Conservation (phyloP, 2,329 filamentous ascomycete species). For the Colletotrichum eremochloae region DNA sequence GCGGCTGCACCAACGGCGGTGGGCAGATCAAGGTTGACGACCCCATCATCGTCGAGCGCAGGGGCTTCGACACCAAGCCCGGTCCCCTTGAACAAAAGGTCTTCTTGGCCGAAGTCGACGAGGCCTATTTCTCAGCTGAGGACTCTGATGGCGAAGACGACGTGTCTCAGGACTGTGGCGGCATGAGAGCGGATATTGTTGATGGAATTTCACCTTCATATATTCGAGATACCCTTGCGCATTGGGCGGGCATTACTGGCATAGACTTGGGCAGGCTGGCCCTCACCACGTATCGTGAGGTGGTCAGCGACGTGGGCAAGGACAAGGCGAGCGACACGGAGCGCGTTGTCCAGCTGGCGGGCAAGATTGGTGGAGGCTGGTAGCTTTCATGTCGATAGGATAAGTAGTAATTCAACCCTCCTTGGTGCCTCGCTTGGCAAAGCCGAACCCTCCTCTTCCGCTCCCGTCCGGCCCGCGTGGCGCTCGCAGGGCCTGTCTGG, state of each 20-base stretch:
- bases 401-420: conserved; percentile 54
- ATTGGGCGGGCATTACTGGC: conserved; percentile 82
- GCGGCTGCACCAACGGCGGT: conserved; percentile 98
- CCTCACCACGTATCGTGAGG: conserved; percentile 90
- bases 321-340: conserved; percentile 77
- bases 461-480: conserved; percentile 84
- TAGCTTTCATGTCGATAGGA: conserved; percentile 56
- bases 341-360: conserved; percentile 87
- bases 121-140: conserved; percentile 88
- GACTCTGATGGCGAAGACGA: conserved; percentile 59
- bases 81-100: conserved; percentile 86
- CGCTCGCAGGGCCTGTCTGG: conserved; percentile 77
- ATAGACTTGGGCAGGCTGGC: conserved; percentile 79
- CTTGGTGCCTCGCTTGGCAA: conserved; percentile 74
- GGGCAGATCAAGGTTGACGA: conserved; percentile 95
- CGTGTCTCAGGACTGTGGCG: conserved; percentile 45
- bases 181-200: conserved; percentile 59
- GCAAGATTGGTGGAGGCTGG: conserved; percentile 95
- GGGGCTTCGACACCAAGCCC: conserved; percentile 65
- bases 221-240: conserved; percentile 76
- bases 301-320: conserved; percentile 96
- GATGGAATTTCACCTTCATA: conserved; percentile 75
- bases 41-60: conserved; percentile 68
- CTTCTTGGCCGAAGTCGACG: conserved; percentile 86
- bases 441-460: conserved; percentile 83